Conservation (phyloP, 139 green algal species). For the Dunaliella sp. region DNA sequence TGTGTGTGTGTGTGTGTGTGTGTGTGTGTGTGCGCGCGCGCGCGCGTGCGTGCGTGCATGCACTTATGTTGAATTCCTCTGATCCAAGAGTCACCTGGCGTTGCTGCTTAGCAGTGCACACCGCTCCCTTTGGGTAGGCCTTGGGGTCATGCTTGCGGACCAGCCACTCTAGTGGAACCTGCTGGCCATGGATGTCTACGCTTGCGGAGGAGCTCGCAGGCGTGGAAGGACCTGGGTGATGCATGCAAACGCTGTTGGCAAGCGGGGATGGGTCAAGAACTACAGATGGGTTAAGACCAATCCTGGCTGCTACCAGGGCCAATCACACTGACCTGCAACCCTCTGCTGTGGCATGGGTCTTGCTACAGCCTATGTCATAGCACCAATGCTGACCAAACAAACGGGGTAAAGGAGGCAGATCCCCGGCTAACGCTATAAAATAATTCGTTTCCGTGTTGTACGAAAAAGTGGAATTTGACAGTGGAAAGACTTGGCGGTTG, state of each 20-base stretch:
- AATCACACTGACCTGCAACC: background rate
- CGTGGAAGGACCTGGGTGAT: background rate
- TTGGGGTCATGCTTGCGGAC: conserved; percentile 28
- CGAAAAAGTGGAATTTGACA: background rate
- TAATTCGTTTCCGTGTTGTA: too few relatives aligned
- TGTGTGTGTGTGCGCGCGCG: background rate
- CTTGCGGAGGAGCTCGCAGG: background rate
- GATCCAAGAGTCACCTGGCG: too few relatives aligned
- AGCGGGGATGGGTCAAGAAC: background rate
- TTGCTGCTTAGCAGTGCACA: conserved; percentile 29
- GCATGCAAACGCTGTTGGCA: background rate
- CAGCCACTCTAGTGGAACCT: conserved; percentile 40
- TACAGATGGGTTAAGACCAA: background rate
- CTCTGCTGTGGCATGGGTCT: too few relatives aligned
- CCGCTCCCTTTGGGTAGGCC: conserved; percentile 16
- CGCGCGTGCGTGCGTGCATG: background rate
- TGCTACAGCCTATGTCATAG: too few relatives aligned
- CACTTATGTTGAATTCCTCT: too few relatives aligned
- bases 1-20: background rate
- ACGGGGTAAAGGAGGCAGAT: background rate
- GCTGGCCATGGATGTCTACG: conserved; percentile 19
- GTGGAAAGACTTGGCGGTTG: background rate
- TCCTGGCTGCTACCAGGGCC: background rate
- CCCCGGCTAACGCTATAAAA: background rate
- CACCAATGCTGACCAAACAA: background rate